Evolutionary conservation across 2,329 filamentous ascomycete species (phyloP), one percentile per base, ranked within the genome.

Genomic region (Bisporella sp.): DNA sequence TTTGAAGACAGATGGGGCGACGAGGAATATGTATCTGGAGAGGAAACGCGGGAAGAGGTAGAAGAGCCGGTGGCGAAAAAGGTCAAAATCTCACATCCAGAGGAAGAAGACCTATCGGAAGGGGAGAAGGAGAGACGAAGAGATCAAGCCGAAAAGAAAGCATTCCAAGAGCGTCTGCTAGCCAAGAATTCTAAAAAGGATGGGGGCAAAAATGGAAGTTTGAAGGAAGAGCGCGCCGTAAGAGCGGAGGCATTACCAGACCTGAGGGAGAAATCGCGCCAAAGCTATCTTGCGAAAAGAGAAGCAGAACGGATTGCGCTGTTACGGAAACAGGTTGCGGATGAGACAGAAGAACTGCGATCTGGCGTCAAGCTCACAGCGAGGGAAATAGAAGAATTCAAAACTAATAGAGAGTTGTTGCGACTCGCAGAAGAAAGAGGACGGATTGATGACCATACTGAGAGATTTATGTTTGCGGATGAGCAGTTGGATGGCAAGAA

Each of bases 201-300:
- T 60, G 71, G 77, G 32, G 79, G 74, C 5, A 75, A 74, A 54
- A 73, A 81, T 51, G 73, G 79, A 46, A 71, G 72, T 44, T 76
- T 79, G 12, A 74, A 79, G 6, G 79, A 78, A 1, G 76, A 83
- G 54, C 73, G 84, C 45, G 77, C 78, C 37, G 80, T 85, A 5
- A 76, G 85, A 51, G 76, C 76, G 54, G 82, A 83, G 6, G 86
- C 86, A n/a, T 77, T 96, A 65, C 82, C 84, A 3, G 90, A 95
- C 54, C 69, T 96, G 13, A 79, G 93, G 41, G 76, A 93, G 62
- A 81, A 89, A 32, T 95, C 91, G 3, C 81, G 93, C 54, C 91
- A 96, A 64, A 85, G 93, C 58, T 99, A 99, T 64, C 75, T 99
- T 31, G 89, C 90, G 68, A 97, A 99, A 73, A 80, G 93, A 56